A percentile compares a stretch with the other conserved stretches of the same genome.
phyloP scores from a whole-genome alignment of 768 basidiomycete species.

The Naematelia encephala region DNA sequence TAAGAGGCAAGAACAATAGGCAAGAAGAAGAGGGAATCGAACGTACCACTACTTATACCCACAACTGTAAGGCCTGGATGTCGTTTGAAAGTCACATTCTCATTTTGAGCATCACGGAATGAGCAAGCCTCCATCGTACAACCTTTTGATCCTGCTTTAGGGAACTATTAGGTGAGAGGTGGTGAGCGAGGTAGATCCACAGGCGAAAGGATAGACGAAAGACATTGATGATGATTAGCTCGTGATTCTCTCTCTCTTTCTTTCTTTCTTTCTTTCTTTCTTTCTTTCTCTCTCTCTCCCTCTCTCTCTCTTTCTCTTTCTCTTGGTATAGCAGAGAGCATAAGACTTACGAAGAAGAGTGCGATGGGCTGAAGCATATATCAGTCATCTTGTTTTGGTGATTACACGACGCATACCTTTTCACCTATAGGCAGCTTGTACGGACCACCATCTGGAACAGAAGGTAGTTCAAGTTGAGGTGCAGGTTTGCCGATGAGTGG shows the following conservation, averaged over 20 bases:
- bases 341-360: constrained; percentile 66
- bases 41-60: constrained; percentile 61
- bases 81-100: constrained; percentile 61
- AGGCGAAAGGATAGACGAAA: constrained; percentile 60
- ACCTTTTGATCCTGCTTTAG: constrained; percentile 61
- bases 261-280: too few relatives aligned
- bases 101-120: constrained; percentile 72
- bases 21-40: not conserved
- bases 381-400: constrained; percentile 54
- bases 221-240: too few relatives aligned
- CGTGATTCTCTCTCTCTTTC: too few relatives aligned
- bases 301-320: too few relatives aligned
- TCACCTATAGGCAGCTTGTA: constrained; percentile 56
- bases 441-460: constrained; percentile 61
- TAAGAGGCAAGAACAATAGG: not conserved
- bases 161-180: constrained; percentile 17
- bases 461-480: constrained; percentile 62
- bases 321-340: too few relatives aligned
- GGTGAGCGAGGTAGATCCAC: constrained; percentile 24
- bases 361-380: constrained; percentile 60
- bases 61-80: constrained; percentile 62
- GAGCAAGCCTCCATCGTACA: constrained; percentile 79
- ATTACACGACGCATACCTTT: constrained; percentile 25
- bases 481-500: constrained; percentile 64
- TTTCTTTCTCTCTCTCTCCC: too few relatives aligned